A percentile compares a stretch with the other conserved stretches of the same genome.
Conservation (phyloP, 495 filamentous ascomycete genomes). For the Platismatia glauca region DNA sequence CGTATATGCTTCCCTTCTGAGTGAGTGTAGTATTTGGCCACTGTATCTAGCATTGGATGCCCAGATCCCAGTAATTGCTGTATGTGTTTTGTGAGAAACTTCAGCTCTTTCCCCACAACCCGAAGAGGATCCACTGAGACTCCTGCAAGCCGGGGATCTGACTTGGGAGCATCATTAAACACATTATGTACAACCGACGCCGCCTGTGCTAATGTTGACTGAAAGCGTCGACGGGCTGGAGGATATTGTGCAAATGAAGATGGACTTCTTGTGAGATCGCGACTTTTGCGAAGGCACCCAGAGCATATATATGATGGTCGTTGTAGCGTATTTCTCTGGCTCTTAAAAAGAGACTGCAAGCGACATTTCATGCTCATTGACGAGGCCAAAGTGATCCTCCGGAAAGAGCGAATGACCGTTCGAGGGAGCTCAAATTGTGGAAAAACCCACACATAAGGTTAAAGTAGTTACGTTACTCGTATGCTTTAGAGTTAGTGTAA, state of each 20-base stretch:
- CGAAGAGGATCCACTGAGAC: slow-evolving; percentile 65
- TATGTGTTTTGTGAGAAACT: slow-evolving; percentile 84
- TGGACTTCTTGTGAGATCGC: slow-evolving; percentile 5
- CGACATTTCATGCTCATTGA: slow-evolving; percentile 16
- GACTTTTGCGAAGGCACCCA: slow-evolving; percentile 11
- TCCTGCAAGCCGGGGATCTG: slow-evolving; percentile 40
- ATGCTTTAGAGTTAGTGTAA: too few species aligned
- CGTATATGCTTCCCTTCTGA: slow-evolving; percentile 94
- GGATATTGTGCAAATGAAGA: slow-evolving; percentile 6
- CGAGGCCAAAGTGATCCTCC: not conserved
- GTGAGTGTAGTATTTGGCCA: slow-evolving; percentile 97
- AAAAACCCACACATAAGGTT: too few species aligned
- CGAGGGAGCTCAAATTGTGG: not conserved
- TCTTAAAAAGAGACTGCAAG: slow-evolving; percentile 8
- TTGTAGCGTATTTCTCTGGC: not conserved
- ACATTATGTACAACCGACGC: slow-evolving; percentile 71
- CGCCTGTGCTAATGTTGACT: slow-evolving; percentile 56
- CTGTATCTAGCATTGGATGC: slow-evolving; percentile 85
- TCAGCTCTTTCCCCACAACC: slow-evolving; percentile 89
- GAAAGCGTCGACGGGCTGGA: slow-evolving; percentile 21
- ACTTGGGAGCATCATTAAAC: slow-evolving; percentile 58
- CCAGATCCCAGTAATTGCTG: slow-evolving; percentile 80
- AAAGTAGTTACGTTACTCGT: too few species aligned
- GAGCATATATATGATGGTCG: slow-evolving; percentile 9
- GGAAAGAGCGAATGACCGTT: not conserved